Evolutionary conservation across 495 filamentous ascomycete species (phyloP).

Genomic region (Polyplosphaeria fusca): DNA sequence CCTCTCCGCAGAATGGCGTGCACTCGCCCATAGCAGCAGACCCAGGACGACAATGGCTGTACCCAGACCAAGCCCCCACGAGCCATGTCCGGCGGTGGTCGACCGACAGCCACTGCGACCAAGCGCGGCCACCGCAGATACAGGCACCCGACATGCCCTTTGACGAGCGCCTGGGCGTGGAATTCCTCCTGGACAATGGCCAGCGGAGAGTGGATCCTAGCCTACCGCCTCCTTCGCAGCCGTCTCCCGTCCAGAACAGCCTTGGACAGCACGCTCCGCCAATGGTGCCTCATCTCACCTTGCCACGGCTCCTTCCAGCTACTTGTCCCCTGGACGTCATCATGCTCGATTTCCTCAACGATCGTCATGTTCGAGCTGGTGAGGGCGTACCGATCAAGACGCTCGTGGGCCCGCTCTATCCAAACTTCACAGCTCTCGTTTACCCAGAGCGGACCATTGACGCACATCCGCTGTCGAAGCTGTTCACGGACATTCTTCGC

Average conservation of each 20-base stretch:
- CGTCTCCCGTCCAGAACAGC: slow-evolving; percentile 28
- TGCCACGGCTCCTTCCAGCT: slow-evolving; percentile 58
- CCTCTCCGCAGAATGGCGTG: slow-evolving; percentile 12
- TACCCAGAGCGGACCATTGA: slow-evolving; percentile 58
- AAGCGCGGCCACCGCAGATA: not conserved
- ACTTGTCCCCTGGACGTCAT: slow-evolving; percentile 72
- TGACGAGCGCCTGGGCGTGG: slow-evolving; percentile 58
- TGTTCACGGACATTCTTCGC: slow-evolving; percentile 76
- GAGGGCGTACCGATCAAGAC: slow-evolving; percentile 58
- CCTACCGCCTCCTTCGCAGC: slow-evolving; percentile 14
- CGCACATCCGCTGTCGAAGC: slow-evolving; percentile 69
- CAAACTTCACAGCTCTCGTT: slow-evolving; percentile 69
- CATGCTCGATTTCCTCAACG: slow-evolving; percentile 71
- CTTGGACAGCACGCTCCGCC: slow-evolving; percentile 40
- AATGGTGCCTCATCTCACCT: slow-evolving; percentile 37
- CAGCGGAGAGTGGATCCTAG: slow-evolving; percentile 10
- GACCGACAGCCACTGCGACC: slow-evolving; percentile 9
- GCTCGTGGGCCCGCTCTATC: slow-evolving; percentile 69
- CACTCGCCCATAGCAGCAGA: slow-evolving; percentile 9
- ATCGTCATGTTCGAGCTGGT: slow-evolving; percentile 60
- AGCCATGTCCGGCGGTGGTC: slow-evolving; percentile 32
- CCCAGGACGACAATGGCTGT: slow-evolving; percentile 27
- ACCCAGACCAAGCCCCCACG: slow-evolving; percentile 29
- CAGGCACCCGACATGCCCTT: slow-evolving; percentile 55
- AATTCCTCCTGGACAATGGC: slow-evolving; percentile 59